Conservation (phyloP, 163 green algal genomes). For the Chloromonas sp. region DNA sequence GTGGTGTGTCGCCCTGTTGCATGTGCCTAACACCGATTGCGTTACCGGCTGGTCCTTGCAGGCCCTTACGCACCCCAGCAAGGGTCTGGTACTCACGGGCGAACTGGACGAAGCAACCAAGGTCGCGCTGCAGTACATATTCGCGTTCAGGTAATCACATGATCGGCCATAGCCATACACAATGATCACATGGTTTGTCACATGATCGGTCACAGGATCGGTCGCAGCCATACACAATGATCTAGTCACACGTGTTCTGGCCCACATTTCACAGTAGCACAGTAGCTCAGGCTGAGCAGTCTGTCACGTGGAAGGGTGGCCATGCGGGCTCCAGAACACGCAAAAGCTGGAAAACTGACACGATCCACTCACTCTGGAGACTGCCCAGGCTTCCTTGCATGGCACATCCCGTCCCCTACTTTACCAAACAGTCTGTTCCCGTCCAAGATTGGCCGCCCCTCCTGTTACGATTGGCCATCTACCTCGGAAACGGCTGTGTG, state of each 20-base stretch:
- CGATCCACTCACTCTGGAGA: no score
- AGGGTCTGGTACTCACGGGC: conserved; percentile 4
- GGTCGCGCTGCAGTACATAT: conserved; percentile 24
- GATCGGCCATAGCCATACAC: background rate
- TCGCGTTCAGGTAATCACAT: conserved; percentile 9
- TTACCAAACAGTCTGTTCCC: no score
- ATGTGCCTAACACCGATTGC: no score
- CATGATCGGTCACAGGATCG: background rate
- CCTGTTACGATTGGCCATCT: no score
- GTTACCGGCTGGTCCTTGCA: background rate
- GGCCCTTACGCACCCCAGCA: conserved; percentile 15
- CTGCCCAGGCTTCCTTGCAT: no score
- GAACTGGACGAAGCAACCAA: conserved; percentile 13
- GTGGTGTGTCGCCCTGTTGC: no score
- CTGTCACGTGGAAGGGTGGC: background rate
- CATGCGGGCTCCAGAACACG: no score
- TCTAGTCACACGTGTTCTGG: background rate
- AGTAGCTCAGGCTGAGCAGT: conserved; percentile 9
- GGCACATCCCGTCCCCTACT: no score
- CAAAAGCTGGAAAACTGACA: no score
- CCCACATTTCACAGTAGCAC: conserved; percentile 1
- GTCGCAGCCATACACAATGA: no score
- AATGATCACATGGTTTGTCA: background rate
- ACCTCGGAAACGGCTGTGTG: no score
- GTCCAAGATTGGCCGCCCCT: no score